A percentile compares a stretch with the other conserved stretches of the same genome.
Conservation (phyloP, 2,329 filamentous ascomycete genomes). For the Aaosphaeria pasadenensis region DNA sequence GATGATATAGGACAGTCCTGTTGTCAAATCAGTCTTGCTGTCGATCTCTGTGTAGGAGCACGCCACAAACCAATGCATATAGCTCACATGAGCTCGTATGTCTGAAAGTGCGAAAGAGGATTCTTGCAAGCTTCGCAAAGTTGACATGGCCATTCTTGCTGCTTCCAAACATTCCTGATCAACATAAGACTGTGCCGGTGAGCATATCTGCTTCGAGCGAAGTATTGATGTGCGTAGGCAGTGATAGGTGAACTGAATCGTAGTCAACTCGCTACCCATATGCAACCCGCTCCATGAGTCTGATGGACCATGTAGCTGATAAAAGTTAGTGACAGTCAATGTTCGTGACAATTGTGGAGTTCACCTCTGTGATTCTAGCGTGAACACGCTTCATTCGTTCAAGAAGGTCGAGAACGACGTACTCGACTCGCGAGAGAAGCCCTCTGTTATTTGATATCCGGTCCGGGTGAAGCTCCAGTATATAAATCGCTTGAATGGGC, state of each 20-base stretch:
- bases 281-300: slow-evolving; percentile 14
- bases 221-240: slow-evolving; percentile 17
- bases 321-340: too few relatives aligned
- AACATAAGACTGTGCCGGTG: slow-evolving; percentile 7
- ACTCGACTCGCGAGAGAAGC: slow-evolving; percentile 8
- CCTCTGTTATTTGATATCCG: slow-evolving; percentile 12
- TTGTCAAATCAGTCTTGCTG: neutral
- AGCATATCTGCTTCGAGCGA: slow-evolving; percentile 14
- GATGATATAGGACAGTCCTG: slow-evolving; percentile 20
- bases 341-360: neutral
- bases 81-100: slow-evolving; percentile 11
- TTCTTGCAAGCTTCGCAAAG: slow-evolving; percentile 12
- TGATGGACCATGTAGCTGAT: slow-evolving; percentile 10
- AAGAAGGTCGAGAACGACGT: slow-evolving; percentile 11
- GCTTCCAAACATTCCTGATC: slow-evolving; percentile 8
- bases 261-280: slow-evolving; percentile 11
- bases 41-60: neutral
- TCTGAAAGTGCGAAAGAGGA: slow-evolving; percentile 5
- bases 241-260: slow-evolving; percentile 20
- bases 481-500: slow-evolving; percentile 12
- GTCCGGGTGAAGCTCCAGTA: slow-evolving; percentile 11
- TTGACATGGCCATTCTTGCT: slow-evolving; percentile 15
- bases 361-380: slow-evolving; percentile 10
- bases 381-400: slow-evolving; percentile 9
- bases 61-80: slow-evolving; percentile 15